These are phyloP conservation scores for Hibiscus mutabilis DNA, from an alignment of 345 rosid species.

Conservation along the genomic window DNA sequence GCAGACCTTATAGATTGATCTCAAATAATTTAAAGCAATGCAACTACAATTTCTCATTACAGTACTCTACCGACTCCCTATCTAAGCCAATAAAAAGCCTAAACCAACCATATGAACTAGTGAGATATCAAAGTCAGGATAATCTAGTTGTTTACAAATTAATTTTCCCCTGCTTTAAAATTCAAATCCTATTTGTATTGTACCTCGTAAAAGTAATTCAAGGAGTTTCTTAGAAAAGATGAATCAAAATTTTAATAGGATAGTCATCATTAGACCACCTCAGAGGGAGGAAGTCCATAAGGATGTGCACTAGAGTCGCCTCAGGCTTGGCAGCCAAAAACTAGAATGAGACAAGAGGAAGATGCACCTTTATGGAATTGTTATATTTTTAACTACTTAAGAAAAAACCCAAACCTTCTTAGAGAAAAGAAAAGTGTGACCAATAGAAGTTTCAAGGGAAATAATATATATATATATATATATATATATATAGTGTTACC, in stretches of 20 bases:
- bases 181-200: background rate
- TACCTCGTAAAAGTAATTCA: background rate
- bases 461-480: no score
- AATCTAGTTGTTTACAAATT: background rate
- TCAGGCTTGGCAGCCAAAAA: background rate
- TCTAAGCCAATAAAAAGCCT: background rate
- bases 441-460: background rate
- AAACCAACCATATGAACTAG: background rate
- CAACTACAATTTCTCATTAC: background rate
- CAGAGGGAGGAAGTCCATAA: background rate
- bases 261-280: background rate
- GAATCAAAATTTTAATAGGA: background rate
- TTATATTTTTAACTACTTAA: background rate
- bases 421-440: background rate
- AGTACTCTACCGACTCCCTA: background rate
- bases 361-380: background rate
- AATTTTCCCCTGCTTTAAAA: background rate
- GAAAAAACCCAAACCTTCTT: background rate
- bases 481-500: background rate
- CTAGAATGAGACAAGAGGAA: background rate
- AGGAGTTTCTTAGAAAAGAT: background rate
- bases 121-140: background rate
- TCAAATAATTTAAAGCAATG: background rate
- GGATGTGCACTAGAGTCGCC: background rate
- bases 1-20: background rate